Base-by-base conservation (phyloP, 257 asterid species). In the Coffea canephora region DNA sequence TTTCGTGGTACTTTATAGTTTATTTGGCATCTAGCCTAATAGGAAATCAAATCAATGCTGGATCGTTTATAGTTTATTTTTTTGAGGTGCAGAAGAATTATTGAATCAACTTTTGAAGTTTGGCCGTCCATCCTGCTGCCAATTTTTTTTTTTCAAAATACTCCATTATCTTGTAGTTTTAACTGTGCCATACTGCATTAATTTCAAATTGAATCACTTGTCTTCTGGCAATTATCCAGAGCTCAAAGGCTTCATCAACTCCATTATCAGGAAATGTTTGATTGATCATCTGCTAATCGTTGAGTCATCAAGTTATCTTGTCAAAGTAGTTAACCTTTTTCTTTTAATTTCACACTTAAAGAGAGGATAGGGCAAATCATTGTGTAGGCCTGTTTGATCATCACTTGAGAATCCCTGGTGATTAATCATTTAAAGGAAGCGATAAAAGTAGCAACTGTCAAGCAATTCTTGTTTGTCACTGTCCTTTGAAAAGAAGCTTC, bases 21-120 rank as follows among this genome's bases (percentile, higher is more conserved):
- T 71, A 76, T 76, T 62, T 39, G 64, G 48, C 79, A 65, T 46
- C 73, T 74, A 18, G 48, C 46, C 9, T 19, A 14, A 18, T 31
- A 76, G 69, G 5, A 46, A 59, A 75, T 21, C 16, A 65, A 36
- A 21, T 36, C 70, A 23, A 5, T 48, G n/a, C 23, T 70, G 55
- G 39, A 70, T 23, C 31, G 0, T 45, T 23, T 43, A 70, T 45
- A 23, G 36, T 41, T 70, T n/a, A 70, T 45, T 70, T 1, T 31
- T 43, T 43, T 6, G 16, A 64, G 39, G 49, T 36, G 72, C 72
- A 68, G 9, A 18, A 70, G 21, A 70, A 41, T 45, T 45, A 49
- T 45, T 70, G 52, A 68, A 10, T 70, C 46, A 21, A 21, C 55
- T 70, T 10, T 50, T 34, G 11, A 5, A 43, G 74, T 21, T 34